phyloP scores from a whole-genome alignment of 257 asterid genomes.

The Salvia rosmarinus region DNA sequence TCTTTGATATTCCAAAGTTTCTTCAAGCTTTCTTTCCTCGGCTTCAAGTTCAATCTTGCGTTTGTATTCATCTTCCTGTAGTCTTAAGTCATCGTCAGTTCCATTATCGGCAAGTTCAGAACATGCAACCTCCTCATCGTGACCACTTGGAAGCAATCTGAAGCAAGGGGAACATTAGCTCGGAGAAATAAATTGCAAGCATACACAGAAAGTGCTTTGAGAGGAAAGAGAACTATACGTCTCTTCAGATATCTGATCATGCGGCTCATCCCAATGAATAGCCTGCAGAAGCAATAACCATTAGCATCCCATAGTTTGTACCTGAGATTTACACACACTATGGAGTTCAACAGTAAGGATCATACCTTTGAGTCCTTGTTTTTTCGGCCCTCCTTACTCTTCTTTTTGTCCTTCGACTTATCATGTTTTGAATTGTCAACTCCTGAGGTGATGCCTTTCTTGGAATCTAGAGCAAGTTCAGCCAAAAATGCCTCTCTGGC shows the following conservation, averaged over 20 bases:
- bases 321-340: slow-evolving; percentile 17
- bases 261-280: slow-evolving; percentile 53
- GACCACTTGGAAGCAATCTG: slow-evolving; percentile 63
- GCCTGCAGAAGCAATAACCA: slow-evolving; percentile 59
- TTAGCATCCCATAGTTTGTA: slow-evolving; percentile 21
- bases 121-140: slow-evolving; percentile 49
- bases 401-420: slow-evolving; percentile 81
- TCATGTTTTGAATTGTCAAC: slow-evolving; percentile 68
- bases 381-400: slow-evolving; percentile 67
- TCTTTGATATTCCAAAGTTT: slow-evolving; percentile 93
- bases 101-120: slow-evolving; percentile 46
- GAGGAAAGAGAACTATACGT: slow-evolving; percentile 50
- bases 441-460: slow-evolving; percentile 57
- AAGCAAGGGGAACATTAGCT: slow-evolving; percentile 40
- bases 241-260: slow-evolving; percentile 58
- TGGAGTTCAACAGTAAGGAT: slow-evolving; percentile 27
- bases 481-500: slow-evolving; percentile 93
- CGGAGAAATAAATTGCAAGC: slow-evolving; percentile 29
- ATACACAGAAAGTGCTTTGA: slow-evolving; percentile 17
- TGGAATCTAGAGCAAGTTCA: slow-evolving; percentile 83
- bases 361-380: slow-evolving; percentile 85
- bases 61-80: slow-evolving; percentile 70
- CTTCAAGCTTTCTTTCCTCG: slow-evolving; percentile 98
- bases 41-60: slow-evolving; percentile 89
- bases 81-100: slow-evolving; percentile 50